phyloP scores from a whole-genome alignment of 345 rosid genomes.

The Microthlaspi erraticum region DNA sequence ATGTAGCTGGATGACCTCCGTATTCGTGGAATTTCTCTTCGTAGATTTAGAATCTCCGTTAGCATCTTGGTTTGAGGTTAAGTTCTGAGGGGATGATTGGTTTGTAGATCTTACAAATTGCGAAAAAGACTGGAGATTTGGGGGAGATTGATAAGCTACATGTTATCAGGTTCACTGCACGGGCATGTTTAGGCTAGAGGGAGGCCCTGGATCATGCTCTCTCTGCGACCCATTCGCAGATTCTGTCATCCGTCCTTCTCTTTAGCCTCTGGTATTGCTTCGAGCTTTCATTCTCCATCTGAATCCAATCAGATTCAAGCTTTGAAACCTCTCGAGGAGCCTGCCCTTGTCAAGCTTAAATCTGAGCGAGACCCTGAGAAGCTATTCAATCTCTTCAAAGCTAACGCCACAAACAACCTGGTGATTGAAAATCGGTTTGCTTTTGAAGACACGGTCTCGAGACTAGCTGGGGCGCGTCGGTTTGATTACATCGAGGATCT shows the following conservation, averaged over 20 bases:
- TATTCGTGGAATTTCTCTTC: neutral
- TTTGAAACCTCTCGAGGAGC: slow-evolving; percentile 51
- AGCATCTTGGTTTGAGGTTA: neutral
- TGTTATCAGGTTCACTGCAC: slow-evolving; percentile 30
- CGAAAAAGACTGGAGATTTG: slow-evolving; percentile 21
- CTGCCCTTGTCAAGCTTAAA: slow-evolving; percentile 79
- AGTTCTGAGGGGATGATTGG: slow-evolving; percentile 15
- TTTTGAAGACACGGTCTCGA: slow-evolving; percentile 74
- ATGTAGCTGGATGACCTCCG: slow-evolving; percentile 25
- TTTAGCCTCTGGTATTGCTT: slow-evolving; percentile 37
- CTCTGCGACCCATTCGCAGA: slow-evolving; percentile 65
- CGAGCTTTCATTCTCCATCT: slow-evolving; percentile 30
- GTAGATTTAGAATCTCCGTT: slow-evolving; percentile 4
- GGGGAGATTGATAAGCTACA: neutral
- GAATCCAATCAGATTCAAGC: slow-evolving; percentile 31
- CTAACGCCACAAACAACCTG: slow-evolving; percentile 65
- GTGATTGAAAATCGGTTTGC: slow-evolving; percentile 71
- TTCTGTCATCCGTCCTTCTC: slow-evolving; percentile 49
- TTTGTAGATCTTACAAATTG: slow-evolving; percentile 27
- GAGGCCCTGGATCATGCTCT: slow-evolving; percentile 60
- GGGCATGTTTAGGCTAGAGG: slow-evolving; percentile 56
- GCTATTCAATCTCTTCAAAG: slow-evolving; percentile 66
- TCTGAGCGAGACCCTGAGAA: slow-evolving; percentile 80
- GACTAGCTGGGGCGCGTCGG: slow-evolving; percentile 73
- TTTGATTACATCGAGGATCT: slow-evolving; percentile 72